phyloP scores from a whole-genome alignment of 2,329 filamentous ascomycete species.

The Xylariales sp. region DNA sequence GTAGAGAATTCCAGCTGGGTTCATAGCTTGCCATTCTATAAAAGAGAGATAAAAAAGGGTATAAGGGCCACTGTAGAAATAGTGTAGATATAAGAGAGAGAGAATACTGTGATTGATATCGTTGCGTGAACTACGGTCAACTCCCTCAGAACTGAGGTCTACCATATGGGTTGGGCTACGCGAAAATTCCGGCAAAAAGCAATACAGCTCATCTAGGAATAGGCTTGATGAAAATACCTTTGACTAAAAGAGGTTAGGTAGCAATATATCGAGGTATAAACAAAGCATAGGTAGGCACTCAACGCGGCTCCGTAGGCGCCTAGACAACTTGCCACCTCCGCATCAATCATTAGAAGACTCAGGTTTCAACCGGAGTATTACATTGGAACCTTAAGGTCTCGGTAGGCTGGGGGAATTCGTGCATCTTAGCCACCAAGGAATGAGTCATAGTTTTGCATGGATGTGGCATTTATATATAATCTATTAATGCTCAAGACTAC shows the following conservation, averaged over 20 bases:
- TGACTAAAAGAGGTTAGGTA: neutral
- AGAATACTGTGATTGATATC: neutral
- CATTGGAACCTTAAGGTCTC: neutral
- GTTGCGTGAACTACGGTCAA: too few species aligned
- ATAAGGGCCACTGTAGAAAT: too few species aligned
- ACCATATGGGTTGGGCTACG: too few species aligned
- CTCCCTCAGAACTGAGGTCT: too few species aligned
- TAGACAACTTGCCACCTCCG: neutral
- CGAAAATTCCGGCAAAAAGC: too few species aligned
- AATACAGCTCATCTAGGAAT: too few species aligned
- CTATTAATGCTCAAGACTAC: slow-evolving; percentile 14
- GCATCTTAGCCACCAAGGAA: neutral
- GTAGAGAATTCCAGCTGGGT: neutral
- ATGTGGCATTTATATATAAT: slow-evolving; percentile 10
- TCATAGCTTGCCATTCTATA: neutral
- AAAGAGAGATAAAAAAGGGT: neutral
- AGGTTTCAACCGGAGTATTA: neutral
- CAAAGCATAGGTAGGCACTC: neutral
- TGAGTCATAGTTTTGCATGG: neutral
- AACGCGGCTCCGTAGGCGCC: too few species aligned
- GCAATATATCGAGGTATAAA: neutral
- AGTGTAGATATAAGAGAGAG: neutral
- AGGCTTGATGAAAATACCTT: too few species aligned
- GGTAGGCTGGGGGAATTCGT: neutral
- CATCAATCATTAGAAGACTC: neutral